Percentiles rank a stretch among this genome's conserved stretches.
Conservation (phyloP, 2,329 filamentous ascomycete species). For the Endocalyx cinctus region DNA sequence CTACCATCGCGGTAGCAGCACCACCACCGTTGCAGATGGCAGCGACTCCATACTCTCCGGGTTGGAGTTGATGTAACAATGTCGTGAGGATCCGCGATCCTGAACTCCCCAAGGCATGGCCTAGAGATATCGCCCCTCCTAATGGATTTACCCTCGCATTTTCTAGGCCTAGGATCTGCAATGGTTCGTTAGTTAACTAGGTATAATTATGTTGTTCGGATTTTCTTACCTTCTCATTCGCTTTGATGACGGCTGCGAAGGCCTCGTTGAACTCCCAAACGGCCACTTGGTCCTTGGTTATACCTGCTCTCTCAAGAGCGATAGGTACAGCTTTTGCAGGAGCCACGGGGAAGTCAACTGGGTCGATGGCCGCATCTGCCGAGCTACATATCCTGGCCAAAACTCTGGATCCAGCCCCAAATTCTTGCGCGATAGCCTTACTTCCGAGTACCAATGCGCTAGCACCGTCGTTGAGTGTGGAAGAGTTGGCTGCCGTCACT, state of each 20-base stretch:
- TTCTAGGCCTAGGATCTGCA: slow-evolving; percentile 72
- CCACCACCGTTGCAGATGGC: slow-evolving; percentile 97
- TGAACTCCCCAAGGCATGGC: slow-evolving; percentile 89
- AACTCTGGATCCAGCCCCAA: slow-evolving; percentile 71
- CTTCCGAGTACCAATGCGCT: slow-evolving; percentile 83
- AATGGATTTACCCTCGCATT: slow-evolving; percentile 78
- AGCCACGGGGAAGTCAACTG: slow-evolving; percentile 91
- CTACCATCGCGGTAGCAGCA: slow-evolving; percentile 84
- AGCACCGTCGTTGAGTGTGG: slow-evolving; percentile 90
- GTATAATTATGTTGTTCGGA: too few relatives aligned
- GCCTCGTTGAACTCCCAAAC: slow-evolving; percentile 99
- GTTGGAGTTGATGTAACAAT: slow-evolving; percentile 83
- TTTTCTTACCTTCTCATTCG: slow-evolving; percentile 77
- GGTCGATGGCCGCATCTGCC: slow-evolving; percentile 84
- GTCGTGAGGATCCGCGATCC: slow-evolving; percentile 88
- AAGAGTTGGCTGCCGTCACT: slow-evolving; percentile 91
- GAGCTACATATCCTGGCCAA: slow-evolving; percentile 82
- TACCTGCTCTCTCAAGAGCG: slow-evolving; percentile 81
- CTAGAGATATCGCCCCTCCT: slow-evolving; percentile 86
- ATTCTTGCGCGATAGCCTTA: slow-evolving; percentile 74
- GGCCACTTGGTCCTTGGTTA: slow-evolving; percentile 85
- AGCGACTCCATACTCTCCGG: slow-evolving; percentile 89
- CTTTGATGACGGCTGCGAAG: slow-evolving; percentile 91
- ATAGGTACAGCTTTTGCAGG: slow-evolving; percentile 90
- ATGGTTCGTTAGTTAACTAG: too few relatives aligned